Base-by-base conservation (phyloP, 306 rosid genomes). In the Pterocarpus macrocarpus region DNA sequence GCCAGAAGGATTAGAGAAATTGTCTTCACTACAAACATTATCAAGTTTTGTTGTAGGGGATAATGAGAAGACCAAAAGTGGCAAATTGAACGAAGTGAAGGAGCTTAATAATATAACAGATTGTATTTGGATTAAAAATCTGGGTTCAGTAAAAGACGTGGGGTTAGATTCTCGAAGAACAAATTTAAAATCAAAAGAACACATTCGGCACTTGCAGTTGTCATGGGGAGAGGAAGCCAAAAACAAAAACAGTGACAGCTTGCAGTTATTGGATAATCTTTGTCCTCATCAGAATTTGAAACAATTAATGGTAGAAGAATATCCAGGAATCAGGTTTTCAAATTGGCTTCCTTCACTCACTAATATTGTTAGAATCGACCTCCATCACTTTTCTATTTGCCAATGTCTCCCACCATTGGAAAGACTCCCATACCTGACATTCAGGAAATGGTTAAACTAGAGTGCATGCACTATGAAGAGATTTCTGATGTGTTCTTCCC, bases 231-330 rank as follows among this genome's bases (percentile, higher is more conserved):
- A 4, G 47, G 47, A 43, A 43, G 10, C 1, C 6, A 9, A 43
- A 43, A 47, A 59, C 38, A 28, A 8, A 59, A 59, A 30, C 15
- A 28, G 36, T 30, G 38, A 22, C 28, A 22, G 1, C 28, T 22
- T 22, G 28, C 28, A 22, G 1, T 22, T 22, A 22, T 22, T 22
- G 28, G 28, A 22, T 22, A 22, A 22, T 1, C 28, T 22, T 22
- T 22, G 1, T 22, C 28, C 28, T 22, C 69, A 12, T 9, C 44
- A 45, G 38, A 83, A 64, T 78, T 14, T 78, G 12, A 83, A 57
- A 64, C 0, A 2, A 11, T 10, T 77, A 2, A 0, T 0, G 0
- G 28, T 66, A 15, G 0, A 0, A 0, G 0, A 3, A 0, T 66
- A 77, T 9, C 0, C 13, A 17, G 79, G 71, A 34, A 32, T 9